Conservation (phyloP, 352 stramenopile genomes). For the Pythium aristosporum region DNA sequence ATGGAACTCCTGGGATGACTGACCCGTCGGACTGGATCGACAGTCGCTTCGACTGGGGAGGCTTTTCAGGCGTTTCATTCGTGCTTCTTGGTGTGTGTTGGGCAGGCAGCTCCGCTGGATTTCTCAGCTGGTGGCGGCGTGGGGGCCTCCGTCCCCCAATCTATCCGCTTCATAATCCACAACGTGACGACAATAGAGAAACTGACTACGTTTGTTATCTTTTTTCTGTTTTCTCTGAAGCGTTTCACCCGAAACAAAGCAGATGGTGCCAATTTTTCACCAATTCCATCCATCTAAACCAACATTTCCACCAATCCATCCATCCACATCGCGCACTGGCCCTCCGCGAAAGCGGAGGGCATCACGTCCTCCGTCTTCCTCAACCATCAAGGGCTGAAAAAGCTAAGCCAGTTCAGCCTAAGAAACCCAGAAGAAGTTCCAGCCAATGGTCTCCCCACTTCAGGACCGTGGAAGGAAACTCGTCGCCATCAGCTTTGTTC, state of each 20-base stretch:
- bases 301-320: slow-evolving; percentile 8
- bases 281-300: slow-evolving; percentile 1
- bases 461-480: slow-evolving; percentile 3
- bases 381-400: neutral
- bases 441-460: slow-evolving; percentile 7
- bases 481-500: neutral
- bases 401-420: slow-evolving; percentile 8
- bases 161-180: neutral
- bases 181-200: slow-evolving; percentile 14
- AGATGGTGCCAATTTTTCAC: slow-evolving; percentile 5
- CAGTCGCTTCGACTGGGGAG: no score
- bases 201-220: neutral
- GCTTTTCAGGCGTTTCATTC: slow-evolving; percentile 22
- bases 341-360: neutral
- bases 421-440: slow-evolving; percentile 10
- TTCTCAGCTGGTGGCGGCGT: neutral
- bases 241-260: slow-evolving; percentile 15
- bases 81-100: neutral
- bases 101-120: neutral
- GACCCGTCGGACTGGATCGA: neutral
- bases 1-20: neutral
- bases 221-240: slow-evolving; percentile 19
- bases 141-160: no score
- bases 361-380: neutral
- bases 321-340: slow-evolving; percentile 3